Evolutionary conservation across 305 asterid genomes (phyloP).

Genomic region (Coffea humblotiana): DNA sequence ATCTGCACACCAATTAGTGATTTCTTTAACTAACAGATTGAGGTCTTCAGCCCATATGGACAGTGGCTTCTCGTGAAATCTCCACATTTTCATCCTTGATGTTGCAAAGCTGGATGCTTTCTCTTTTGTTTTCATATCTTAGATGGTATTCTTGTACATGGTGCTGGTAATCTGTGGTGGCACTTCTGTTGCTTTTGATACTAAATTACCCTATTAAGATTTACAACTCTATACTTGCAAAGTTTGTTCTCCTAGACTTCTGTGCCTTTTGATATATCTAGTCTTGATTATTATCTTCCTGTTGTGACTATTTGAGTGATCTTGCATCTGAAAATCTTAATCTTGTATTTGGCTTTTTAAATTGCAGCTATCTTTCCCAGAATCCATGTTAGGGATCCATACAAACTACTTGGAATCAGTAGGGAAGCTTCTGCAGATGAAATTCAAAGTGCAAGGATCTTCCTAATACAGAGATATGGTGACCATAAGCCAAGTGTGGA

Average conservation of each 20-base stretch:
- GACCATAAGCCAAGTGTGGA: conserved; percentile 38
- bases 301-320: background rate
- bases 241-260: background rate
- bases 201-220: background rate
- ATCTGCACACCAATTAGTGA: background rate
- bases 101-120: background rate
- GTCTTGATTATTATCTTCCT: background rate
- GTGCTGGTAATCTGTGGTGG: background rate
- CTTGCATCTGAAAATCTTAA: background rate
- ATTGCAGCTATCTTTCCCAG: conserved; percentile 76
- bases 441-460: conserved; percentile 75
- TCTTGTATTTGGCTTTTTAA: conserved; percentile 12
- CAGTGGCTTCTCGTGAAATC: background rate
- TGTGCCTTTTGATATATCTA: background rate
- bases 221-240: background rate
- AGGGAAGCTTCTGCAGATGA: conserved; percentile 87
- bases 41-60: background rate
- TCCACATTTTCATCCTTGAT: background rate
- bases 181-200: background rate
- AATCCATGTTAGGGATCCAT: conserved; percentile 73
- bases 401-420: conserved; percentile 84
- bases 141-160: background rate
- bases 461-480: conserved; percentile 45
- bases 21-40: background rate
- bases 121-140: background rate